These are phyloP conservation scores for Lactarius sp. DNA, from an alignment of 768 basidiomycete species.

Conservation along the genomic window DNA sequence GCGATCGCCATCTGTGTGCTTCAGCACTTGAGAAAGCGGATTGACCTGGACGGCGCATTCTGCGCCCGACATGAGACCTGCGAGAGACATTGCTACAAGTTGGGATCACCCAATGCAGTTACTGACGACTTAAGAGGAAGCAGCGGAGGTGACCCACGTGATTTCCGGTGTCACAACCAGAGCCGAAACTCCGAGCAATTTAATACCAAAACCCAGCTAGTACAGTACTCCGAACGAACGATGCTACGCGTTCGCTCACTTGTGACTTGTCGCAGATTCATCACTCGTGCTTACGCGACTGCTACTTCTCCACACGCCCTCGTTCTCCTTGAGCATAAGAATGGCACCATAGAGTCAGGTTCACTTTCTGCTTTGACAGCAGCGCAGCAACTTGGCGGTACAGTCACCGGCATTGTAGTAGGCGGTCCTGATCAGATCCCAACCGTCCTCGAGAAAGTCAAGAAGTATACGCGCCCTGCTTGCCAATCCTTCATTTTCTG, in stretches of 20 bases:
- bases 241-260: conserved; percentile 18
- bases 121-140: too few species aligned
- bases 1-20: conserved; percentile 84
- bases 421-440: conserved; percentile 64
- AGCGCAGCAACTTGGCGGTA: conserved; percentile 77
- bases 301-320: conserved; percentile 64
- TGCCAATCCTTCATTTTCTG: background rate
- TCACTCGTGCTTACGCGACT: conserved; percentile 52
- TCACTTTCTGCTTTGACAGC: conserved; percentile 91
- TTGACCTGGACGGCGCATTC: conserved; percentile 85
- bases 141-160: conserved; percentile 7
- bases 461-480: conserved; percentile 51
- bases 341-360: conserved; percentile 75
- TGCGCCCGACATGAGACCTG: conserved; percentile 78
- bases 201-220: background rate
- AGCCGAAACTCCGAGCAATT: background rate
- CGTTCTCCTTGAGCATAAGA: conserved; percentile 85
- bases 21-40: conserved; percentile 83
- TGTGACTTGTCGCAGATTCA: background rate
- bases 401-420: conserved; percentile 74
- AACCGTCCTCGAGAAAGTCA: conserved; percentile 63
- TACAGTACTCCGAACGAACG: background rate
- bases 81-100: conserved; percentile 55
- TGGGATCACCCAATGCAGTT: too few species aligned
- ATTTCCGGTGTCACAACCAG: background rate